Evolutionary conservation across 108 stramenopile species (phyloP).

Genomic region (Pseudonitzschia pungens): DNA sequence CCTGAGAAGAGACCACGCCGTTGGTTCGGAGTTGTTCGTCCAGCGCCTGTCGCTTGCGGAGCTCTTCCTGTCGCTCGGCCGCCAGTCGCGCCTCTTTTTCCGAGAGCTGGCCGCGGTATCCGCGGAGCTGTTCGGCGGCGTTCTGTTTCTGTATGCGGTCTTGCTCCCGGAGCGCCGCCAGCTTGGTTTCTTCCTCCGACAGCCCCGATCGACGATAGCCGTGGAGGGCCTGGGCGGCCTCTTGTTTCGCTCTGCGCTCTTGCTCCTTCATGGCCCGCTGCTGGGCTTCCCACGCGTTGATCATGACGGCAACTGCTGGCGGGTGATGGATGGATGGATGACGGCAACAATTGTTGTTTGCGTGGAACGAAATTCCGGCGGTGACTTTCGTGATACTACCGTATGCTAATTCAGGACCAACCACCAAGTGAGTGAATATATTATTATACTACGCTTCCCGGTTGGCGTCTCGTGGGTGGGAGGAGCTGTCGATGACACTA

Average conservation of each 20-base stretch:
- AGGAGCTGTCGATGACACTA: too few relatives aligned
- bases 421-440: too few relatives aligned
- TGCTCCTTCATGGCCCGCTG: slow-evolving; percentile 31
- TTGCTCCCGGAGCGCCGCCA: slow-evolving; percentile 21
- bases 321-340: too few relatives aligned
- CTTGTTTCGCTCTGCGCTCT: slow-evolving; percentile 21
- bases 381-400: too few relatives aligned
- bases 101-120: slow-evolving; percentile 22
- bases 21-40: slow-evolving; percentile 16
- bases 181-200: slow-evolving; percentile 30
- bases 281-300: slow-evolving; percentile 34
- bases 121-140: slow-evolving; percentile 18
- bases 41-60: slow-evolving; percentile 19
- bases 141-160: slow-evolving; percentile 32
- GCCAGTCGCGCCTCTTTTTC: slow-evolving; percentile 32
- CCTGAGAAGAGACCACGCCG: slow-evolving; percentile 2
- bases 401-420: too few relatives aligned
- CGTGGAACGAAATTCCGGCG: too few relatives aligned
- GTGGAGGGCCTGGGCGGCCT: slow-evolving; percentile 25
- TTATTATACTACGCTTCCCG: too few relatives aligned
- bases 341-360: too few relatives aligned
- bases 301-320: neutral
- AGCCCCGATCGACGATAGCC: slow-evolving; percentile 18
- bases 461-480: too few relatives aligned
- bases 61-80: slow-evolving; percentile 27